Conservation (phyloP, 371 early-diverging fungal species). For the Batkoa obscura region DNA sequence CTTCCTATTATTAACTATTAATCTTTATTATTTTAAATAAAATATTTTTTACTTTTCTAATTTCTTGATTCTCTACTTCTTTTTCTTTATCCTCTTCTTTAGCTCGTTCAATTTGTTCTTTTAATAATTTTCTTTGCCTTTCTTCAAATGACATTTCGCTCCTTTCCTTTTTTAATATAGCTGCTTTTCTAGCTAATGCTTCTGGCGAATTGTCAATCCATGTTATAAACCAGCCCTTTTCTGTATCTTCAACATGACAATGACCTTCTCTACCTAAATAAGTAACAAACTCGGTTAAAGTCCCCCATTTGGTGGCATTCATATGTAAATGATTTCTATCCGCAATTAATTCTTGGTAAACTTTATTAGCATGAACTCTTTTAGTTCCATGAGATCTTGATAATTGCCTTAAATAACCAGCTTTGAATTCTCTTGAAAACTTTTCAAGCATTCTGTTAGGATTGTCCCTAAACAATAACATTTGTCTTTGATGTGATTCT, state of each 20-base stretch:
- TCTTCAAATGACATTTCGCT: slow-evolving; percentile 68
- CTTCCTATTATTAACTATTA: background rate
- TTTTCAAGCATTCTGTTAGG: slow-evolving; percentile 41
- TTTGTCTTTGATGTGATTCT: slow-evolving; percentile 85
- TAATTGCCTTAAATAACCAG: slow-evolving; percentile 43
- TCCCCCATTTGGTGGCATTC: slow-evolving; percentile 86
- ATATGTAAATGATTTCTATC: slow-evolving; percentile 86
- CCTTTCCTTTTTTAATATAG: slow-evolving; percentile 64
- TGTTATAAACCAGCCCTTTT: slow-evolving; percentile 70
- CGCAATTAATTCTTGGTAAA: slow-evolving; percentile 88
- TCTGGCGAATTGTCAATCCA: slow-evolving; percentile 88
- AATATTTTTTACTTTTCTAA: slow-evolving; percentile 17
- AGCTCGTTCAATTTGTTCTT: slow-evolving; percentile 67
- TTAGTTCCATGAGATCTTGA: slow-evolving; percentile 68
- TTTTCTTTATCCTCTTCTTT: slow-evolving; percentile 25
- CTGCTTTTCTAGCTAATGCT: slow-evolving; percentile 57
- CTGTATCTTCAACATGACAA: slow-evolving; percentile 72
- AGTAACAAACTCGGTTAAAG: slow-evolving; percentile 68
- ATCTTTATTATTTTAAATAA: slow-evolving; percentile 9
- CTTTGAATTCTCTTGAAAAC: slow-evolving; percentile 53
- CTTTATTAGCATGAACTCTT: slow-evolving; percentile 70
- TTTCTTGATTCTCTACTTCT: too few species aligned
- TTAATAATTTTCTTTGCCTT: slow-evolving; percentile 46
- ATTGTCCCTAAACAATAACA: slow-evolving; percentile 76
- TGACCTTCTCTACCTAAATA: slow-evolving; percentile 69